Percentiles rank a stretch among this genome's conserved stretches.
phyloP scores from a whole-genome alignment of 163 green algal species.

The Volvox carteri region DNA sequence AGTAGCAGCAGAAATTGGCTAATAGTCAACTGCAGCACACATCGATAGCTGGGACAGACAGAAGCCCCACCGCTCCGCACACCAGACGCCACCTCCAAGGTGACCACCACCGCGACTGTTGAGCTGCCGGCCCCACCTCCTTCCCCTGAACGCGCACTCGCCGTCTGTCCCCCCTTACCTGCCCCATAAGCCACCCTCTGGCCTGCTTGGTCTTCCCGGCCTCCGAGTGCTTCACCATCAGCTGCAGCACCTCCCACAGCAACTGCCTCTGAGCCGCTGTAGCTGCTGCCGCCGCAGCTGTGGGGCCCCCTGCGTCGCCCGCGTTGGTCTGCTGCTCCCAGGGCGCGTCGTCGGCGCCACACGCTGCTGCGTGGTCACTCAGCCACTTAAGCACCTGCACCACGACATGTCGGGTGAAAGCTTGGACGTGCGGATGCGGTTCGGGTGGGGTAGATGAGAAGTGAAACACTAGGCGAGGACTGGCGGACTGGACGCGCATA shows the following conservation, averaged over 20 bases:
- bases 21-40: too few relatives aligned
- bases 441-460: too few relatives aligned
- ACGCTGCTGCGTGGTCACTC: slow-evolving; percentile 9
- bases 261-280: neutral
- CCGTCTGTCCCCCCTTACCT: neutral
- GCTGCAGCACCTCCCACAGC: slow-evolving; percentile 50
- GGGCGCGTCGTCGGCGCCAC: neutral
- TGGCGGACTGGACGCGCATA: too few relatives aligned
- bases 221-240: slow-evolving; percentile 49
- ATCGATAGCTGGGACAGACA: too few relatives aligned
- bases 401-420: too few relatives aligned
- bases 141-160: neutral
- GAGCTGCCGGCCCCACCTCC: too few relatives aligned
- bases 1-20: too few relatives aligned
- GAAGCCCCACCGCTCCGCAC: too few relatives aligned
- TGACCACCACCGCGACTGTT: too few relatives aligned
- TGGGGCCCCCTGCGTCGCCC: neutral
- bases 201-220: slow-evolving; percentile 26
- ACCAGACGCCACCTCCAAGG: too few relatives aligned
- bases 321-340: neutral
- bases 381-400: slow-evolving; percentile 44
- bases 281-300: neutral
- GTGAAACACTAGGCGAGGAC: too few relatives aligned
- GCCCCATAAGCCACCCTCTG: neutral
- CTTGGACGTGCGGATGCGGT: too few relatives aligned